phyloP scores from a whole-genome alignment of 2,329 filamentous ascomycete genomes.

The Parascedosporium putredinis region DNA sequence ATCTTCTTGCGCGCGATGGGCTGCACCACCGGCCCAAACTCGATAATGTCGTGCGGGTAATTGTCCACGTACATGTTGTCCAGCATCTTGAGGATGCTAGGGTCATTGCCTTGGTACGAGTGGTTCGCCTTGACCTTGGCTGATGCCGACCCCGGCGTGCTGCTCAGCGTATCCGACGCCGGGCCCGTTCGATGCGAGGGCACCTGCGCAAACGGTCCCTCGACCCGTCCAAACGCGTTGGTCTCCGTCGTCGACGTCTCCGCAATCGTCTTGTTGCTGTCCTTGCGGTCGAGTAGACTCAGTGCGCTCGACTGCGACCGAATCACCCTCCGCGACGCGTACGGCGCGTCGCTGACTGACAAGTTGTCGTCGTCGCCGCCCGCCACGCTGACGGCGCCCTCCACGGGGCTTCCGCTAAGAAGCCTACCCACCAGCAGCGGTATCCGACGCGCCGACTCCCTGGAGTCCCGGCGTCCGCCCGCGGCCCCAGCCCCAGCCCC shows the following conservation, averaged over 20 bases:
- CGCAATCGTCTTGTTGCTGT: conserved; percentile 45
- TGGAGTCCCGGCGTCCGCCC: background rate
- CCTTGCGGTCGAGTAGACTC: conserved; percentile 47
- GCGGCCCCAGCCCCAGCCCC: too few relatives aligned
- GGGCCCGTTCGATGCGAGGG: background rate
- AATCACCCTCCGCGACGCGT: conserved; percentile 33
- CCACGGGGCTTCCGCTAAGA: conserved; percentile 4
- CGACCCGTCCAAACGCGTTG: conserved; percentile 50
- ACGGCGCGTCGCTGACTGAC: conserved; percentile 29
- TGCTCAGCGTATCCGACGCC: background rate
- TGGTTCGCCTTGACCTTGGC: conserved; percentile 41
- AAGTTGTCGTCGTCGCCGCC: conserved; percentile 23
- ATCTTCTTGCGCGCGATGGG: conserved; percentile 49
- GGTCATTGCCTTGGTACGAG: conserved; percentile 74
- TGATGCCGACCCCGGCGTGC: conserved; percentile 16
- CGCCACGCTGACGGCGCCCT: too few relatives aligned
- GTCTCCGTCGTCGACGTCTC: conserved; percentile 49
- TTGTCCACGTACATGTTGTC: conserved; percentile 76
- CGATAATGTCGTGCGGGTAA: conserved; percentile 52
- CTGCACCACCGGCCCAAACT: conserved; percentile 73
- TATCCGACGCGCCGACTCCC: conserved; percentile 1
- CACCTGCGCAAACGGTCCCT: conserved; percentile 40
- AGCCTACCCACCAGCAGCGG: background rate
- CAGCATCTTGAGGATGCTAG: conserved; percentile 58
- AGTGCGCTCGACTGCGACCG: conserved; percentile 50